Evolutionary conservation across 805 yeast species (phyloP).

Genomic region (Cyberlindnera subsufficiens): DNA sequence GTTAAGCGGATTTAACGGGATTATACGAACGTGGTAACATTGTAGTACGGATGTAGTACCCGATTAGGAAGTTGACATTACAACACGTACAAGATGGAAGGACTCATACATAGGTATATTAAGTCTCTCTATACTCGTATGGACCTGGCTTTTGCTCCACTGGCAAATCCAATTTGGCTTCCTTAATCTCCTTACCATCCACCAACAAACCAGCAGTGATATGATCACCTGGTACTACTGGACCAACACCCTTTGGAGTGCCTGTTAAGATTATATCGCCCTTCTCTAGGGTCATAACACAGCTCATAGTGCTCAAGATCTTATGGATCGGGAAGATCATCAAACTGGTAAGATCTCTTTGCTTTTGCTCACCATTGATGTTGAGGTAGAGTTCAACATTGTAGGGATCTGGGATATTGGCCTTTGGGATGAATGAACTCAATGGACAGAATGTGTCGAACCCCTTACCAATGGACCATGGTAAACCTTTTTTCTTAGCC

Average conservation of each 20-base stretch:
- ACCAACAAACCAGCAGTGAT: conserved; percentile 57
- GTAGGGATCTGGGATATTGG: conserved; percentile 64
- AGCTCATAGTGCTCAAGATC: conserved; percentile 72
- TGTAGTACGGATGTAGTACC: too few relatives aligned
- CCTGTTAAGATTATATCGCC: conserved; percentile 94
- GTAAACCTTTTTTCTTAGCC: conserved; percentile 89
- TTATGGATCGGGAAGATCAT: conserved; percentile 88
- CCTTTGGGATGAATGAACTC: conserved; percentile 65
- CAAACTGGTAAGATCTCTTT: conserved; percentile 67
- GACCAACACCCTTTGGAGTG: conserved; percentile 97
- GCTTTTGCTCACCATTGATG: conserved; percentile 67
- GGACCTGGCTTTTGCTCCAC: conserved; percentile 50
- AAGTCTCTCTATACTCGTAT: conserved; percentile 44
- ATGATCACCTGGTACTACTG: conserved; percentile 69
- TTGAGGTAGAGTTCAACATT: conserved; percentile 55
- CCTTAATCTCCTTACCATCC: conserved; percentile 51
- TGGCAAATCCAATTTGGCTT: conserved; percentile 29
- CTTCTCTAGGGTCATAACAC: conserved; percentile 84
- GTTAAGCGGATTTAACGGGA: too few relatives aligned
- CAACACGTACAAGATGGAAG: too few relatives aligned
- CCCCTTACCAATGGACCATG: conserved; percentile 96
- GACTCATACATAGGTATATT: too few relatives aligned
- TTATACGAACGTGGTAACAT: too few relatives aligned
- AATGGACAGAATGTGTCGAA: conserved; percentile 94
- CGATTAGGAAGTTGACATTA: too few relatives aligned